Evolutionary conservation across 805 yeast genomes (phyloP), one percentile per base, ranked within the genome.

Genomic region (Dipodascus albidus): DNA sequence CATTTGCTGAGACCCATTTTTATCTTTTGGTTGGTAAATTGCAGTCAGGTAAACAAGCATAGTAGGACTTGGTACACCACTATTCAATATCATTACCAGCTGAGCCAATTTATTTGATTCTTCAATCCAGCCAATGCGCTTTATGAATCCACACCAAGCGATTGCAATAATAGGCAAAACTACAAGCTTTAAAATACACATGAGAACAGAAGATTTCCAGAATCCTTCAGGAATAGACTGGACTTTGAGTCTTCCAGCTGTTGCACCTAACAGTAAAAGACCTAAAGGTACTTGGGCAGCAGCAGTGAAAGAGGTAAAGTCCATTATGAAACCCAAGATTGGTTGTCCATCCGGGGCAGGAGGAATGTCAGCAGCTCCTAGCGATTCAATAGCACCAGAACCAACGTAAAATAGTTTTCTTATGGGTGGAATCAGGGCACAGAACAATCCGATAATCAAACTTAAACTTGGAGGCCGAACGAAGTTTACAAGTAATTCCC

Each of bases 241-340:
- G 21, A 89, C 67, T 56, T 79, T 70, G 51, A 90, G 74, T 50
- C 96, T 71, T 0, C 96, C 85, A 47, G 91, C 80, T 1, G 96
- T 87, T 17, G 91, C 96, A 1, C 98, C 98, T 27, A 91, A 67
- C 55, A 91, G 64, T 48, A 87, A 65, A 56, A 90, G 71, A 0
- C 97, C 98, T 54, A 87, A 67, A 0, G 97, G 97, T 38, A 90
- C 96, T 50, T 86, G 80, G 0, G 96, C 96, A 23, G 80, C 80
- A 0, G 96, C 96, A 8, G 90, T 71, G 64, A 90, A 91, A 1
- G 78, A 64, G 0, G 91, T 74, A 58, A 83, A 80, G 64, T 91
- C 96, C 80, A 90, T 85, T 3, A 90, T 53, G 58, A 90, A 90
- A 33, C 87, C 87, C 31, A 90, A 71, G 0, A 95, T 90, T 0